These are phyloP conservation scores for Amanita exitialis DNA, from an alignment of 768 basidiomycete species.

Conservation along the genomic window DNA sequence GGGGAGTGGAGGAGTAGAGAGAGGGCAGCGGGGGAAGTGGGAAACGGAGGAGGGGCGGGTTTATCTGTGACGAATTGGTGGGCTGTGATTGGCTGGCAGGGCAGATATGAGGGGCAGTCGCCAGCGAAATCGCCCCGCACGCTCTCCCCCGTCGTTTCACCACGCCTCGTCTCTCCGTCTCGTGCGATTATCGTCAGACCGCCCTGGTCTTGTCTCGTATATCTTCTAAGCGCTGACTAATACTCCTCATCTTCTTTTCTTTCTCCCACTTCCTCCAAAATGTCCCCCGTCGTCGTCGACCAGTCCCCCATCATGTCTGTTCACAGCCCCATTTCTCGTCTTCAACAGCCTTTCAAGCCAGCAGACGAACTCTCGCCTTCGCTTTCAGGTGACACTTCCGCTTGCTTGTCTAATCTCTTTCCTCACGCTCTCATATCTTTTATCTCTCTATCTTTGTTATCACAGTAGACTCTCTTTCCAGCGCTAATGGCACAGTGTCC, in stretches of 20 bases:
- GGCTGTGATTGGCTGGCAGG: slow-evolving; percentile 23
- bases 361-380: slow-evolving; percentile 13
- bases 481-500: slow-evolving; percentile 9
- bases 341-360: slow-evolving; percentile 27
- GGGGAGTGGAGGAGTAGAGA: not conserved
- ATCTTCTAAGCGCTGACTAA: not conserved
- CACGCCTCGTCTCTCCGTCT: slow-evolving; percentile 11
- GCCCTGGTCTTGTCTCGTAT: slow-evolving; percentile 12
- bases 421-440: not conserved
- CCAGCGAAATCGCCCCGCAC: not conserved
- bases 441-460: slow-evolving; percentile 4
- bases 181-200: slow-evolving; percentile 5
- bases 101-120: slow-evolving; percentile 9
- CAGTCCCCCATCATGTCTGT: slow-evolving; percentile 36
- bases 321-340: slow-evolving; percentile 32
- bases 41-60: slow-evolving; percentile 11
- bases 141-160: slow-evolving; percentile 11
- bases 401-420: slow-evolving; percentile 4
- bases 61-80: slow-evolving; percentile 17
- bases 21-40: not conserved
- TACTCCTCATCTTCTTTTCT: not conserved
- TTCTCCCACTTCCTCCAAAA: slow-evolving; percentile 14
- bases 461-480: not conserved
- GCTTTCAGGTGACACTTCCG: slow-evolving; percentile 13
- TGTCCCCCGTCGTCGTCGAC: slow-evolving; percentile 53